A percentile compares a stretch with the other conserved stretches of the same genome.
Evolutionary conservation across 1,139 yeast genomes (phyloP).

Genomic region (Blastobotrys petasosporus): DNA sequence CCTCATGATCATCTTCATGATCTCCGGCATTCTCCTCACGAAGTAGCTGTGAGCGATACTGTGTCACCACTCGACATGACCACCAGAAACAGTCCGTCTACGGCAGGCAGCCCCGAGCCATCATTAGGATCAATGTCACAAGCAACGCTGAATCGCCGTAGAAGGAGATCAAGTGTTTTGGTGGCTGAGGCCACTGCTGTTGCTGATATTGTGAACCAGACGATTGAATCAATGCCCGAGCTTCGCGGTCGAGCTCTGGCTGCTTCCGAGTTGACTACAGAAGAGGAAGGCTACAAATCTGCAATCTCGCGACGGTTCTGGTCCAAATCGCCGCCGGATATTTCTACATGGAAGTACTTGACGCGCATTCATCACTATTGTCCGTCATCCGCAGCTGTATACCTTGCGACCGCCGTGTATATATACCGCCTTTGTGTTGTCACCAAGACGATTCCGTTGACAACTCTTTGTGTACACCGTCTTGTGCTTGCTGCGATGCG

Average conservation of each 20-base stretch:
- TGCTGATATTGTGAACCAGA: conserved; percentile 12
- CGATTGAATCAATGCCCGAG: background rate
- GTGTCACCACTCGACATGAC: conserved; percentile 7
- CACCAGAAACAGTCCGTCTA: conserved; percentile 3
- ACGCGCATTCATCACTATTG: conserved; percentile 41
- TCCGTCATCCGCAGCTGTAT: conserved; percentile 40
- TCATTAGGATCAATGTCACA: background rate
- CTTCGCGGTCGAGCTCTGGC: conserved; percentile 6
- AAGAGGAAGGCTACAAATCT: conserved; percentile 2
- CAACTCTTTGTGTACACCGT: conserved; percentile 43
- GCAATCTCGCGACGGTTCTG: conserved; percentile 35
- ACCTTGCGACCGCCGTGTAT: conserved; percentile 37
- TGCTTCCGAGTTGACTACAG: too few relatives aligned
- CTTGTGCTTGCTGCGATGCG: conserved; percentile 45
- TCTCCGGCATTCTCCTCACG: background rate
- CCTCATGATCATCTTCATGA: background rate
- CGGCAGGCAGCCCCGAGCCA: conserved; percentile 3
- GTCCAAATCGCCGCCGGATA: conserved; percentile 35
- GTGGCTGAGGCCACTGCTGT: conserved; percentile 19
- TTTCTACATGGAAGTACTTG: conserved; percentile 36
- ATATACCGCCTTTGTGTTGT: conserved; percentile 34
- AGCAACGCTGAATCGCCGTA: conserved; percentile 5
- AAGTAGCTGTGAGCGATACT: background rate
- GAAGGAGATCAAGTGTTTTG: conserved; percentile 16
- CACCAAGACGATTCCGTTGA: conserved; percentile 34